Base-by-base conservation (phyloP, 192 early-diverging fungal genomes). In the Entomortierella lignicola region DNA sequence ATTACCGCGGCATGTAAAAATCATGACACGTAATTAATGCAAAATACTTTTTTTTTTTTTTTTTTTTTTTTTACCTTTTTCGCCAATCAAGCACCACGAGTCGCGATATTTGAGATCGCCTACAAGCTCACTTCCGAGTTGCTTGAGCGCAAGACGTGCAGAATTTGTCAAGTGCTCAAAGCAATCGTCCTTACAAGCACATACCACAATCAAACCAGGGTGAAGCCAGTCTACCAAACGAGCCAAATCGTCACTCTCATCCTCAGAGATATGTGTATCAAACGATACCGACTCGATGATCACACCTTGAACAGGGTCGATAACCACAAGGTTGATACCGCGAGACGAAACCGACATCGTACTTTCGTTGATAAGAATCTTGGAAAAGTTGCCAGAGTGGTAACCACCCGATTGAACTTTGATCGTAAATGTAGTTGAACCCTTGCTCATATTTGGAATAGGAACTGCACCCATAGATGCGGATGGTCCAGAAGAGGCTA, bases 21-120 rank as follows among this genome's bases (percentile, higher is more conserved):
- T 37, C 34, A 10, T 37, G 34, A 37, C 34, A 37, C 34, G 34
- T 37, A 37, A 10, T 37, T n/a, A n/a, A n/a, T n/a, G n/a, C n/a
- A n/a, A n/a, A n/a, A n/a, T n/a, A n/a, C n/a, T n/a, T n/a, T n/a
- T n/a, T n/a, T n/a, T n/a, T n/a, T n/a, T n/a, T n/a, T n/a, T n/a
- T n/a, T n/a, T 37, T 37, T 4, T 7, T 37, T 7, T 37, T 37
- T 37, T 87, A 63, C 91, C 90, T 81, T 94, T 94, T 60, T 92
- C 87, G 4, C 91, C 91, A 80, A 96, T 90, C n/a, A 96, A 43
- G 55, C 89, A 92, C 88, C 89, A 96, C 23, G 93, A 94, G 60
- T 96, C 94, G 50, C 93, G 89, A 72, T 92, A 94, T 34, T 80
- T 62, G 29, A 93, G 50, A 2, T 92, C 48, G 11, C 83, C 71